Percentiles rank a stretch among this genome's conserved stretches.
Evolutionary conservation across 1,139 yeast genomes (phyloP).

Genomic region (Meyerozyma sp.): DNA sequence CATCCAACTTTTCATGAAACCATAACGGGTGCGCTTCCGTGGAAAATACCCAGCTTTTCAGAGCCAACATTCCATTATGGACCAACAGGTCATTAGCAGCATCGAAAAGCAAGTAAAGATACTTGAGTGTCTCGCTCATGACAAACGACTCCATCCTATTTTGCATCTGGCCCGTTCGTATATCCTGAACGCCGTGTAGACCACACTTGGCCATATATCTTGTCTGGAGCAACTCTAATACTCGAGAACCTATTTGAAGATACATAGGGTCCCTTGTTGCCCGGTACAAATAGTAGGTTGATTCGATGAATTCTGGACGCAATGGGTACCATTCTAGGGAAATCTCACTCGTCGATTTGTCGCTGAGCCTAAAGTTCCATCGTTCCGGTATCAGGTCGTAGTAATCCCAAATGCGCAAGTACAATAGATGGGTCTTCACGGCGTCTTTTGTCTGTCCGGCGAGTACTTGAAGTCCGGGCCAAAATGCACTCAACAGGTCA

Average conservation of each 20-base stretch:
- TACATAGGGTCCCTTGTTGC: slow-evolving; percentile 88
- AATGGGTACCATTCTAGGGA: slow-evolving; percentile 87
- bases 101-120: slow-evolving; percentile 76
- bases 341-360: slow-evolving; percentile 22
- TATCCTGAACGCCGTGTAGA: slow-evolving; percentile 70
- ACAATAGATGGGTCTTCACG: slow-evolving; percentile 55
- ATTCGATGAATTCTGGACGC: slow-evolving; percentile 87
- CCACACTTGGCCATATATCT: slow-evolving; percentile 67
- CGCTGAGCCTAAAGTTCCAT: slow-evolving; percentile 47
- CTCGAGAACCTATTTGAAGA: slow-evolving; percentile 64
- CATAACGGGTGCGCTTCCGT: slow-evolving; percentile 95
- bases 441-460: slow-evolving; percentile 75
- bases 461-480: slow-evolving; percentile 78
- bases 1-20: slow-evolving; percentile 33
- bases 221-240: slow-evolving; percentile 49
- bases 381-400: slow-evolving; percentile 85
- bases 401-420: slow-evolving; percentile 71
- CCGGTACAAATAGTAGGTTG: slow-evolving; percentile 75
- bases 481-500: slow-evolving; percentile 83
- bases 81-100: slow-evolving; percentile 52
- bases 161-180: slow-evolving; percentile 57
- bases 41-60: slow-evolving; percentile 66
- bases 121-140: slow-evolving; percentile 79
- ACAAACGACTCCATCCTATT: slow-evolving; percentile 92
- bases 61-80: slow-evolving; percentile 22